Percentiles rank a stretch among this genome's conserved stretches.
These are phyloP conservation scores for Mycena metata DNA, from an alignment of 768 basidiomycete genomes.

Conservation along the genomic window DNA sequence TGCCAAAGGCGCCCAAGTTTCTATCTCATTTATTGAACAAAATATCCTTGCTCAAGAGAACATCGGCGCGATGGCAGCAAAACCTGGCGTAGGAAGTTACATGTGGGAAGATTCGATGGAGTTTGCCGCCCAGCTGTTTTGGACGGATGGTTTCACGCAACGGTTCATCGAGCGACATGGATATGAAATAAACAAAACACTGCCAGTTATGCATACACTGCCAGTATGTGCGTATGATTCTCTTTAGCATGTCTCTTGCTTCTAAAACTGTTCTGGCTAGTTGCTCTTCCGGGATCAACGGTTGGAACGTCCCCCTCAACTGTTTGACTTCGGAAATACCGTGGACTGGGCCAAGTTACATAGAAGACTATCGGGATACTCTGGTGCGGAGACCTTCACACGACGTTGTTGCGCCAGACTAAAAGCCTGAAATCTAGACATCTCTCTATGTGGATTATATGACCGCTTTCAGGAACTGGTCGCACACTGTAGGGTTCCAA, in stretches of 20 bases:
- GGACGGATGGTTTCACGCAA: slow-evolving; percentile 33
- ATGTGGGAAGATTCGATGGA: slow-evolving; percentile 40
- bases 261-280: not conserved
- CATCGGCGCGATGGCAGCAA: slow-evolving; percentile 28
- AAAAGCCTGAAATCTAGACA: slow-evolving; percentile 13
- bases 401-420: no score
- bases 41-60: slow-evolving; percentile 31
- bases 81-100: slow-evolving; percentile 36
- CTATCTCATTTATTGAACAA: slow-evolving; percentile 32
- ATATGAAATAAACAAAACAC: slow-evolving; percentile 35
- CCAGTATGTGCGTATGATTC: slow-evolving; percentile 24
- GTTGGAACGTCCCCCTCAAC: slow-evolving; percentile 11
- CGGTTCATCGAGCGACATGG: slow-evolving; percentile 37
- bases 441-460: slow-evolving; percentile 36
- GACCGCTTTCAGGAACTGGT: slow-evolving; percentile 28
- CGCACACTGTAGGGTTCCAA: slow-evolving; percentile 30
- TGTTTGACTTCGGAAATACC: slow-evolving; percentile 35
- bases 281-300: not conserved
- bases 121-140: slow-evolving; percentile 34
- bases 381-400: slow-evolving; percentile 17
- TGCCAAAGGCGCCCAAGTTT: slow-evolving; percentile 33
- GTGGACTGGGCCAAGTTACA: slow-evolving; percentile 31
- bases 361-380: slow-evolving; percentile 37
- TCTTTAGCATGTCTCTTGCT: not conserved
- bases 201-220: slow-evolving; percentile 33